Conservation (phyloP, 768 basidiomycete genomes). For the Termitomyces sp. region DNA sequence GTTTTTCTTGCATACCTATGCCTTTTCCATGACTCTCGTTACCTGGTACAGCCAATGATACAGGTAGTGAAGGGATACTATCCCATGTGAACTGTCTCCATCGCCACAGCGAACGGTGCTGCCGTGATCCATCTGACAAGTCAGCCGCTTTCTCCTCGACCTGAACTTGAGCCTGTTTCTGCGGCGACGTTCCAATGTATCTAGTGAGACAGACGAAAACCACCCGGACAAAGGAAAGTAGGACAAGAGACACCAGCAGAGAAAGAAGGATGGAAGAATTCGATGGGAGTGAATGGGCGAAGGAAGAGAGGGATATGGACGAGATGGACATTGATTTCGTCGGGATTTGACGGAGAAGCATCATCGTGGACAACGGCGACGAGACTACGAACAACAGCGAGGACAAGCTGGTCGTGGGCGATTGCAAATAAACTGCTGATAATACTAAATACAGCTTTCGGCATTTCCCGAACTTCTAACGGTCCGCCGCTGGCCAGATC, state of each 20-base stretch:
- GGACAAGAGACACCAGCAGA: constrained; percentile 19
- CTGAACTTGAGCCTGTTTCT: constrained; percentile 9
- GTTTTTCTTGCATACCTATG: constrained; percentile 18
- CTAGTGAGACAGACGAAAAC: constrained; percentile 11
- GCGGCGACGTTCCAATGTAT: constrained; percentile 5
- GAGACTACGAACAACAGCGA: constrained; percentile 15
- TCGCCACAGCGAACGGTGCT: constrained; percentile 16
- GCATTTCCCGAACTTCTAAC: constrained; percentile 9
- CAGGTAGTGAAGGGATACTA: constrained; percentile 21
- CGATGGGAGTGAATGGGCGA: constrained; percentile 16
- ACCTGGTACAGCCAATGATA: constrained; percentile 16
- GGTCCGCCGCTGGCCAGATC: background rate
- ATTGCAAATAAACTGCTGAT: constrained; percentile 1
- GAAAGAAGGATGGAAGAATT: constrained; percentile 21
- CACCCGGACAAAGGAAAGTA: constrained; percentile 19
- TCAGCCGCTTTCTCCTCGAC: constrained; percentile 12
- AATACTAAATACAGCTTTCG: constrained; percentile 14
- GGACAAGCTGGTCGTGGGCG: constrained; percentile 15
- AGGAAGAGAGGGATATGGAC: constrained; percentile 11
- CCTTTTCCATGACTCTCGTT: constrained; percentile 13
- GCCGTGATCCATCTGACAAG: constrained; percentile 4
- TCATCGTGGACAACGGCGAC: constrained; percentile 15
- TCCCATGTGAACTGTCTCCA: constrained; percentile 20
- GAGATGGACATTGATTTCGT: constrained; percentile 14
- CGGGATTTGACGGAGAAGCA: constrained; percentile 19